Evolutionary conservation across 73 alveolate genomes (phyloP).

Genomic region (Paramecium primaurelia): DNA sequence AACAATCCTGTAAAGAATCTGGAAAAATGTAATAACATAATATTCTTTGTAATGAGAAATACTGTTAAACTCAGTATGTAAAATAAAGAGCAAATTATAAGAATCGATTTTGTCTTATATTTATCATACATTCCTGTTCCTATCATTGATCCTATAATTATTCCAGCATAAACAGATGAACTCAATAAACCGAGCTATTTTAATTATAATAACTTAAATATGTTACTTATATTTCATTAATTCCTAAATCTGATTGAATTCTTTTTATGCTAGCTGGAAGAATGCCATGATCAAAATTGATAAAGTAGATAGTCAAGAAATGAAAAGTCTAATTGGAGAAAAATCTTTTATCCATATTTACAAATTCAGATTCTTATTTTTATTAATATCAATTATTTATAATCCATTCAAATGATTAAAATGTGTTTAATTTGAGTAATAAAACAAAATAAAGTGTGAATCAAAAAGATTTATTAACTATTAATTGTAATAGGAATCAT

Average conservation of each 20-base stretch:
- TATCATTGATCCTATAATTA: constrained; percentile 30
- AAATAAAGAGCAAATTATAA: neutral
- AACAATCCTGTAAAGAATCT: constrained; percentile 71
- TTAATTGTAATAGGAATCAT: neutral
- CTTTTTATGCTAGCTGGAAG: constrained; percentile 91
- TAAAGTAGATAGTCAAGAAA: constrained; percentile 66
- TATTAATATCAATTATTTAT: neutral
- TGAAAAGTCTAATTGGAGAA: neutral
- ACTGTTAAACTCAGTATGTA: constrained; percentile 40
- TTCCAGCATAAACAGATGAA: constrained; percentile 60
- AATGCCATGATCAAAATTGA: constrained; percentile 94
- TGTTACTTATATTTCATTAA: constrained; percentile 67
- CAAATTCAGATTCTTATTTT: neutral
- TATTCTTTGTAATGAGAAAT: constrained; percentile 57
- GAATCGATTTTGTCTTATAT: constrained; percentile 11
- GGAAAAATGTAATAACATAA: constrained; percentile 58
- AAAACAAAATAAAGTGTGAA: neutral
- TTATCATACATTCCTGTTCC: constrained; percentile 37
- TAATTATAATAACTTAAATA: neutral
- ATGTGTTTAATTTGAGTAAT: neutral
- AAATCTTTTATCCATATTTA: neutral
- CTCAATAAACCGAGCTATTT: constrained; percentile 43
- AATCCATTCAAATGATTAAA: neutral
- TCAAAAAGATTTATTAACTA: neutral
- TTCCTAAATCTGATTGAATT: constrained; percentile 73